A percentile compares a stretch with the other conserved stretches of the same genome.
phyloP scores from a whole-genome alignment of 169 alveolate genomes.

The Plasmodium falciparum region DNA sequence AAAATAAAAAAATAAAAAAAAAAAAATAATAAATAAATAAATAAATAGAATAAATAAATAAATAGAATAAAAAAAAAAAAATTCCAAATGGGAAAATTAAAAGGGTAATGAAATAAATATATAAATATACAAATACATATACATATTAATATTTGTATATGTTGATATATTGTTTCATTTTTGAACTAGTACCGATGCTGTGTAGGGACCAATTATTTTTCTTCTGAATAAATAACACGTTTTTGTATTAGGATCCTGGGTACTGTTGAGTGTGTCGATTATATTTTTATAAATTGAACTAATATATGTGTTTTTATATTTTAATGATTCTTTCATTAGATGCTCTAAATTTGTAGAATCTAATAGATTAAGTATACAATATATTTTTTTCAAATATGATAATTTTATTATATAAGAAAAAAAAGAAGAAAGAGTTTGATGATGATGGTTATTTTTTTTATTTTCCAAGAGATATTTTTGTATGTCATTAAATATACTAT shows the following conservation, averaged over 20 bases:
- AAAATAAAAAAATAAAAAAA: background rate
- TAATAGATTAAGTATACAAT: slow-evolving; percentile 4
- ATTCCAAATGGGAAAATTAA: background rate
- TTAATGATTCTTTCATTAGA: slow-evolving; percentile 41
- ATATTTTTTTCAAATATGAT: slow-evolving; percentile 27
- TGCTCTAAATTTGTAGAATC: slow-evolving; percentile 19
- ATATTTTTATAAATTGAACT: slow-evolving; percentile 21
- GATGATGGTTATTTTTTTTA: background rate
- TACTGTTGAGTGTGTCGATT: slow-evolving; percentile 9
- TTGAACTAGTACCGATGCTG: slow-evolving; percentile 39
- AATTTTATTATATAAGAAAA: slow-evolving; percentile 34
- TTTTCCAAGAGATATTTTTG: background rate
- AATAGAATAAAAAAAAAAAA: background rate
- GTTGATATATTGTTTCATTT: background rate
- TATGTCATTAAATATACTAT: background rate
- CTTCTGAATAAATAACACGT: slow-evolving; percentile 14
- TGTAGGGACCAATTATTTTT: slow-evolving; percentile 48
- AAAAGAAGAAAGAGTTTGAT: background rate
- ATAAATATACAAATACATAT: background rate
- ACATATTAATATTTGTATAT: background rate
- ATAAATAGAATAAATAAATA: background rate
- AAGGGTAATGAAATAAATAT: background rate
- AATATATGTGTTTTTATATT: slow-evolving; percentile 21
- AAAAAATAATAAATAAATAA: background rate
- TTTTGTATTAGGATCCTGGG: background rate